These are phyloP conservation scores for Backusella circina DNA, from an alignment of 192 early-diverging fungal species.

Conservation along the genomic window DNA sequence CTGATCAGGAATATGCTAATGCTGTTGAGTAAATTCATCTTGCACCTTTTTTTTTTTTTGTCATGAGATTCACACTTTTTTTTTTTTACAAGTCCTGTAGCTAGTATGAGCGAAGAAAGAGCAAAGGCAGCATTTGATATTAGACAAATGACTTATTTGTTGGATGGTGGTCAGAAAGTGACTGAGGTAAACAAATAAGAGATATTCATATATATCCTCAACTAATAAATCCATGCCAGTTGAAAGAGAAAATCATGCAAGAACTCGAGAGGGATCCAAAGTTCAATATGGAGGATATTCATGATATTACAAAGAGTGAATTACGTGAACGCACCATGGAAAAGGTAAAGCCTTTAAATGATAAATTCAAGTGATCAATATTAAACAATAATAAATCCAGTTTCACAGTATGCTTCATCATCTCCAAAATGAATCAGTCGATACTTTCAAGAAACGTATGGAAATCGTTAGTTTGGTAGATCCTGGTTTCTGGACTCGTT, in stretches of 20 bases:
- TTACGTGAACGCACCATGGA: slow-evolving; percentile 84
- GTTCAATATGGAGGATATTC: slow-evolving; percentile 75
- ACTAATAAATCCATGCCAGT: slow-evolving; percentile 10
- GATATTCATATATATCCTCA: no score
- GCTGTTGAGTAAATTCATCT: slow-evolving; percentile 2
- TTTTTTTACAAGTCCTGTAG: slow-evolving; percentile 16
- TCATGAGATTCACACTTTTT: not conserved
- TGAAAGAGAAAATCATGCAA: slow-evolving; percentile 80
- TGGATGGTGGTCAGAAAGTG: slow-evolving; percentile 72
- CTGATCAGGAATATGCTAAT: slow-evolving; percentile 11
- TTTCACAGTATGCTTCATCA: slow-evolving; percentile 67
- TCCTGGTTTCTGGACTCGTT: slow-evolving; percentile 87
- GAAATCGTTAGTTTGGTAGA: slow-evolving; percentile 78
- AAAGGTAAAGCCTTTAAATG: no score
- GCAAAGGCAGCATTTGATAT: slow-evolving; percentile 70
- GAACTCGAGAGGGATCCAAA: slow-evolving; percentile 82
- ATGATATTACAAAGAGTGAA: slow-evolving; percentile 72
- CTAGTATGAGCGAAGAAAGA: slow-evolving; percentile 69
- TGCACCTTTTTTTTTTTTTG: not conserved
- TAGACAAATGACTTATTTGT: slow-evolving; percentile 74
- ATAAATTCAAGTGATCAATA: no score
- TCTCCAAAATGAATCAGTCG: slow-evolving; percentile 68
- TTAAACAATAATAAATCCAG: slow-evolving; percentile 9
- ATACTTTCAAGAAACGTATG: slow-evolving; percentile 73
- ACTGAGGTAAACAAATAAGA: slow-evolving; percentile 29